Evolutionary conservation across 2,329 filamentous ascomycete genomes (phyloP).

Genomic region (Fusarium drepaniforme): DNA sequence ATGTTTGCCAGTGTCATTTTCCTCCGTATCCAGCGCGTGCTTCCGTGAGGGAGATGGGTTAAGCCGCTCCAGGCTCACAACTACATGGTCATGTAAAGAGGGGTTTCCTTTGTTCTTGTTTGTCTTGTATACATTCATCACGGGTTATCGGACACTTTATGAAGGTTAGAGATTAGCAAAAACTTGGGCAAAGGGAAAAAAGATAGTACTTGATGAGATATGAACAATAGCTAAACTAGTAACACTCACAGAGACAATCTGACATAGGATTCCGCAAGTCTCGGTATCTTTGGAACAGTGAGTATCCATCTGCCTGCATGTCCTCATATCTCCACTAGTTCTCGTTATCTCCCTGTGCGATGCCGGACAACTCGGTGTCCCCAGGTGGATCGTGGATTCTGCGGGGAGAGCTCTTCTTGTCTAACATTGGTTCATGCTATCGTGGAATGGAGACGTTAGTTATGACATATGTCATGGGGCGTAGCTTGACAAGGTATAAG

Average conservation of each 20-base stretch:
- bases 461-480: conserved; percentile 23
- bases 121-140: background rate
- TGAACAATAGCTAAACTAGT: background rate
- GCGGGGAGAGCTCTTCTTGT: conserved; percentile 1
- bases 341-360: conserved; percentile 3
- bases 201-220: background rate
- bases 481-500: conserved; percentile 32
- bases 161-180: background rate
- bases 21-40: conserved; percentile 15
- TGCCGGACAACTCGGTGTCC: background rate
- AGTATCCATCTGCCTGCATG: background rate
- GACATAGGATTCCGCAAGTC: background rate
- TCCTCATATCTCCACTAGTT: conserved; percentile 4
- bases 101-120: background rate
- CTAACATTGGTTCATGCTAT: background rate
- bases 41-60: conserved; percentile 7
- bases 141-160: background rate
- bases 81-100: background rate
- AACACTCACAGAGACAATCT: background rate
- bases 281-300: background rate
- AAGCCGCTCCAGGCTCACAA: background rate
- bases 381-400: background rate
- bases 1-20: conserved; percentile 37
- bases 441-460: background rate
- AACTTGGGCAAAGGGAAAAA: background rate